Conservation (phyloP, 192 early-diverging fungal genomes). For the Coemansia sp. region DNA sequence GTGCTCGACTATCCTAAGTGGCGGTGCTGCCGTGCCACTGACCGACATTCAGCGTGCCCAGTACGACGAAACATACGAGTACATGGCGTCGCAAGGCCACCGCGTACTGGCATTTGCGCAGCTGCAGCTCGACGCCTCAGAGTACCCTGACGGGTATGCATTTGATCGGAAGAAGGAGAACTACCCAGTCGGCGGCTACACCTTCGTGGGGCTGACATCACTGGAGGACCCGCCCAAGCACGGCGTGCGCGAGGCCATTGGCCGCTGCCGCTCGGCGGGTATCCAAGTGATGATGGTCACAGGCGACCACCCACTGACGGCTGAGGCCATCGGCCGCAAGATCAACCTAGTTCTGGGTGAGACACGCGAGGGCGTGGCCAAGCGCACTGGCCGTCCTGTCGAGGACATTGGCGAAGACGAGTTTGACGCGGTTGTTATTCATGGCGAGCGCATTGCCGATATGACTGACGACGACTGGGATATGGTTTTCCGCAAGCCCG, state of each 20-base stretch:
- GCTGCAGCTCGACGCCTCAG: constrained; percentile 61
- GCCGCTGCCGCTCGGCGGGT: constrained; percentile 86
- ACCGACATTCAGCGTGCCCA: constrained; percentile 62
- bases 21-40: constrained; percentile 59
- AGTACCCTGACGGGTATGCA: constrained; percentile 71
- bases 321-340: constrained; percentile 94
- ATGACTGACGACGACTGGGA: constrained; percentile 90
- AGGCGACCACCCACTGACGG: constrained; percentile 93
- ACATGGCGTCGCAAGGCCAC: constrained; percentile 91
- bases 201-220: constrained; percentile 85
- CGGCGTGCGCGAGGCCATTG: constrained; percentile 97
- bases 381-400: constrained; percentile 60
- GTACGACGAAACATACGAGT: constrained; percentile 79
- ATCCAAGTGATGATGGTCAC: constrained; percentile 99
- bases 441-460: constrained; percentile 83
- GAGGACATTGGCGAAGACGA: constrained; percentile 76
- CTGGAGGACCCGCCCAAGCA: constrained; percentile 97
- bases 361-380: constrained; percentile 77
- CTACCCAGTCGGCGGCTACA: constrained; percentile 55
- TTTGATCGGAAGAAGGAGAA: constrained; percentile 70
- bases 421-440: constrained; percentile 86
- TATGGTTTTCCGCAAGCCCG: constrained; percentile 87
- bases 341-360: constrained; percentile 93
- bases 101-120: constrained; percentile 92
- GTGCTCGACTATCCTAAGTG: constrained; percentile 74